Percentiles rank a stretch among this genome's conserved stretches.
phyloP scores from a whole-genome alignment of 2,329 filamentous ascomycete genomes.

The Beauveria pseudobassiana region DNA sequence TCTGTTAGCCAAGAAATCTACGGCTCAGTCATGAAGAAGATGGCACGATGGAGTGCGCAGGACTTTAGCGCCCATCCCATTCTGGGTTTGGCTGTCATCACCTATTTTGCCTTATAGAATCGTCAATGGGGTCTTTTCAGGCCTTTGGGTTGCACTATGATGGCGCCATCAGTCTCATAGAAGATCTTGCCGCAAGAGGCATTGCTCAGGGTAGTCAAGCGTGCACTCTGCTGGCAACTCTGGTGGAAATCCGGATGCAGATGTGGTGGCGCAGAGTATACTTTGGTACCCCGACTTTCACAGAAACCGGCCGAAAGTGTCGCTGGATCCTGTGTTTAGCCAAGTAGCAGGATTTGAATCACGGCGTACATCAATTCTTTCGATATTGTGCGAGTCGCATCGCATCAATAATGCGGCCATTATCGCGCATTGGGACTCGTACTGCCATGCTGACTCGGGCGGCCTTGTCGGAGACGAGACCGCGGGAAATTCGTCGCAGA shows the following conservation, averaged over 20 bases:
- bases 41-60: slow-evolving; percentile 10
- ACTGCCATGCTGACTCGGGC: not conserved
- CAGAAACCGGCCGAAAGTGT: not conserved
- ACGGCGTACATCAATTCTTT: slow-evolving; percentile 4
- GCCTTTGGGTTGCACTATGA: slow-evolving; percentile 14
- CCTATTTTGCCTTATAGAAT: slow-evolving; percentile 19
- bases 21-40: slow-evolving; percentile 9
- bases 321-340: not conserved
- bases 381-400: slow-evolving; percentile 11
- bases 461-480: too few species aligned
- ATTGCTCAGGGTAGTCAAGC: not conserved
- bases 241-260: slow-evolving; percentile 16
- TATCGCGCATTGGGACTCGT: slow-evolving; percentile 9
- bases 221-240: slow-evolving; percentile 13
- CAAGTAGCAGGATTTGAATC: not conserved
- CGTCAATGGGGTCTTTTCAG: slow-evolving; percentile 18
- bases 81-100: slow-evolving; percentile 12
- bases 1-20: slow-evolving; percentile 11
- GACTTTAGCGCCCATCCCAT: slow-evolving; percentile 8
- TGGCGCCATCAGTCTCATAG: slow-evolving; percentile 1
- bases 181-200: not conserved
- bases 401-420: slow-evolving; percentile 10
- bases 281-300: slow-evolving; percentile 15
- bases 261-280: slow-evolving; percentile 20
- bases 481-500: not conserved